These are phyloP conservation scores for Aspergillus viridinutans DNA, from an alignment of 2,329 filamentous ascomycete species.

Conservation along the genomic window DNA sequence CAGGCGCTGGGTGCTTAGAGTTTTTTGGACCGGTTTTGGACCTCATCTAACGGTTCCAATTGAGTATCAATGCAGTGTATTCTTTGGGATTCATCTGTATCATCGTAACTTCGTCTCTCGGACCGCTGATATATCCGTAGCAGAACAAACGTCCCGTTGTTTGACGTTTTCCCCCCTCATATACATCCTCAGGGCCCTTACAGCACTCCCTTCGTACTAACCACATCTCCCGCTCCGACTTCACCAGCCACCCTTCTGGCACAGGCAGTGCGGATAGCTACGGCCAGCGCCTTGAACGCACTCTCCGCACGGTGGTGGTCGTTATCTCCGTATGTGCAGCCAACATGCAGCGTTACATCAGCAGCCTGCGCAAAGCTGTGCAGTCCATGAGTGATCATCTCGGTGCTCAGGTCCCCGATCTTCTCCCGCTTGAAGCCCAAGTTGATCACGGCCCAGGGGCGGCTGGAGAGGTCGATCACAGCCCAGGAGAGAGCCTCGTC, in stretches of 20 bases:
- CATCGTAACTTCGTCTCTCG: conserved; percentile 6
- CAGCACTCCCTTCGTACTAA: conserved; percentile 93
- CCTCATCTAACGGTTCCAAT: background rate
- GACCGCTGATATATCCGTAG: conserved; percentile 2
- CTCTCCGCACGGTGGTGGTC: conserved; percentile 96
- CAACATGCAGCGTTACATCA: conserved; percentile 89
- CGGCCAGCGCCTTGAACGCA: conserved; percentile 92
- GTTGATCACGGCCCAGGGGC: conserved; percentile 79
- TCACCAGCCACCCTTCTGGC: conserved; percentile 69
- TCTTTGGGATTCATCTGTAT: background rate
- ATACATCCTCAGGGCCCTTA: conserved; percentile 23
- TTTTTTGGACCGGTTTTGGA: conserved; percentile 1
- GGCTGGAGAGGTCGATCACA: conserved; percentile 91
- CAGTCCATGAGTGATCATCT: conserved; percentile 96
- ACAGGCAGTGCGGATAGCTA: conserved; percentile 76
- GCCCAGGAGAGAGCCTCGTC: conserved; percentile 93
- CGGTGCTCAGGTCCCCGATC: conserved; percentile 85
- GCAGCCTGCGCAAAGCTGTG: conserved; percentile 91
- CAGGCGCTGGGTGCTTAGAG: conserved; percentile 33
- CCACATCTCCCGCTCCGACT: conserved; percentile 83
- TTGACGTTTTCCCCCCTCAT: background rate
- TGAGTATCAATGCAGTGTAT: background rate
- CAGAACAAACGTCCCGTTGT: background rate
- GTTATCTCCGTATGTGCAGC: conserved; percentile 84
- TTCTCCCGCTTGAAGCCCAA: conserved; percentile 84